These are phyloP conservation scores for Cyclotella atomus DNA, from an alignment of 108 stramenopile species.

Conservation along the genomic window DNA sequence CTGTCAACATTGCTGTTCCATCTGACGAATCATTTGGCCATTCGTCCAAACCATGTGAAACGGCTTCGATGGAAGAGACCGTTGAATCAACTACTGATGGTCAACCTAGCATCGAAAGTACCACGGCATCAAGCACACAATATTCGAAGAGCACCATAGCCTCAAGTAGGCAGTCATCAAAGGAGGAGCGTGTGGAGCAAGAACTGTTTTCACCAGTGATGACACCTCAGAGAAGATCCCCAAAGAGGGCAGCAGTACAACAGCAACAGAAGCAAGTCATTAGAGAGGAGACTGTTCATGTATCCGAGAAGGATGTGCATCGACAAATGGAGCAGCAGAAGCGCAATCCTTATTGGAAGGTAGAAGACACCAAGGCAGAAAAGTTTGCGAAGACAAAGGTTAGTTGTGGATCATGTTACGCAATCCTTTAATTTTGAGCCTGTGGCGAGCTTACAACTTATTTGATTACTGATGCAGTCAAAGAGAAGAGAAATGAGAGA, in stretches of 20 bases:
- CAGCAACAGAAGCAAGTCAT: too few species aligned
- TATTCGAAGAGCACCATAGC: not conserved
- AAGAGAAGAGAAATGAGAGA: constrained; percentile 50
- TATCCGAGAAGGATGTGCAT: too few species aligned
- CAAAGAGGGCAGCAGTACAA: not conserved
- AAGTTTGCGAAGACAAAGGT: constrained; percentile 47
- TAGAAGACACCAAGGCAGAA: constrained; percentile 22
- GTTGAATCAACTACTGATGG: constrained; percentile 4
- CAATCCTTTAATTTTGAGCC: too few species aligned
- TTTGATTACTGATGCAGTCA: too few species aligned
- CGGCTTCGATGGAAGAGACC: constrained; percentile 10
- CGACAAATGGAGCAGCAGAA: too few species aligned
- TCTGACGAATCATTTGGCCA: constrained; percentile 16
- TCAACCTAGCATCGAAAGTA: constrained; percentile 8
- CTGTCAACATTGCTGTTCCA: not conserved
- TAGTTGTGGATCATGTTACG: too few species aligned
- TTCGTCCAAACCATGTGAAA: not conserved
- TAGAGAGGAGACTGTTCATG: not conserved
- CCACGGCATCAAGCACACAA: not conserved
- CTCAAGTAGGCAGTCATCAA: not conserved
- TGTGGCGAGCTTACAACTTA: too few species aligned
- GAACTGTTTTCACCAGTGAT: not conserved
- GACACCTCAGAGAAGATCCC: too few species aligned
- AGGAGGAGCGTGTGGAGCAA: constrained; percentile 10
- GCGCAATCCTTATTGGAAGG: too few species aligned